Base-by-base conservation (phyloP, 1,284 basidiomycete genomes). In the Trametes hirsuta region DNA sequence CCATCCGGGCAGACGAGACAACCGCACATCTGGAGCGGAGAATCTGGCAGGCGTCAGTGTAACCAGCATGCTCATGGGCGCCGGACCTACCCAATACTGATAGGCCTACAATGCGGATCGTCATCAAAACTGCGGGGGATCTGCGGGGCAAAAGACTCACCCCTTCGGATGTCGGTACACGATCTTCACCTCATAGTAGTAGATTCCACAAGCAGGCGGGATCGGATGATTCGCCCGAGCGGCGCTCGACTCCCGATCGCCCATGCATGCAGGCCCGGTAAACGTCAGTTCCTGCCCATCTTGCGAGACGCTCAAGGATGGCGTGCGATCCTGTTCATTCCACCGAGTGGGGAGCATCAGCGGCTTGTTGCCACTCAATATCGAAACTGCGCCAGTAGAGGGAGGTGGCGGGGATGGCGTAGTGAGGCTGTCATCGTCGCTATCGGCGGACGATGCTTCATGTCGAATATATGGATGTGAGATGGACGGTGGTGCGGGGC, bases 101-200 rank as follows among this genome's bases (percentile, higher is more conserved):
- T 93, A 68, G 91, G 87, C 50, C 91, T 93, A 68, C 14, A 62
- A 55, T 36, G 25, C 40, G 22, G 22, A 53, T 6, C 47, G 37
- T 46, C n/a, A 53, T 58, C 36, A 47, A 35, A 36, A 47, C 36
- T 54, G 48, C 52, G 42, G 52, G 46, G 52, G 21, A 67, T 36
- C 45, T 58, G 37, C 58, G 60, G 58, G 57, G 41, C 64, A 50
- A 34, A 55, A 45, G 18, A 74, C 84, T 71, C 69, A 94, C 82
- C 91, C 93, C 74, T 89, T 90, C 55, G 82, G 78, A n/a, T 91
- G 90, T 72, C 91, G 90, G 69, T 86, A 83, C 15, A 88, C 72
- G 45, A 97, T 86, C 67, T 91, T 85, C 2, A 93, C 86, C 77
- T 98, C 95, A 70, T 88, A 98, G 73, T 97, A 98, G 72, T 93